Evolutionary conservation across 2,329 filamentous ascomycete species (phyloP).

Genomic region (Fusarium sacchari): DNA sequence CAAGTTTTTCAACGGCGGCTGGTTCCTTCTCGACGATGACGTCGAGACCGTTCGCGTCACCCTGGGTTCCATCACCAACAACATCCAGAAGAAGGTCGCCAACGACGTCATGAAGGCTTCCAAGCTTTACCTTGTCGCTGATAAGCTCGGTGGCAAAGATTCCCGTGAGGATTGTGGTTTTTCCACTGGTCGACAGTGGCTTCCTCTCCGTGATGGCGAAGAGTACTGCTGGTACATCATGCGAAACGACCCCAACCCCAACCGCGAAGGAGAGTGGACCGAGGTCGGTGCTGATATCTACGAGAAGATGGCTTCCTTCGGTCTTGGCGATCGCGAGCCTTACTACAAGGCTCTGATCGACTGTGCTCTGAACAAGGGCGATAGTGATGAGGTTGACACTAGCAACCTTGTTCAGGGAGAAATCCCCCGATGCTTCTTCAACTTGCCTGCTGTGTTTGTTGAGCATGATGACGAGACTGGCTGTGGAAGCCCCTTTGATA

Average conservation of each 20-base stretch:
- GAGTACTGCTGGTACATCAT: conserved; percentile 37
- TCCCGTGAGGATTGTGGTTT: conserved; percentile 7
- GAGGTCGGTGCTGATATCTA: conserved; percentile 21
- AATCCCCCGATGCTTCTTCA: conserved; percentile 25
- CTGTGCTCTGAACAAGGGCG: conserved; percentile 1
- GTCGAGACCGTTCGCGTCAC: conserved; percentile 11
- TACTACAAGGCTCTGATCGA: conserved; percentile 24
- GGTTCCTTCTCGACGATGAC: conserved; percentile 32
- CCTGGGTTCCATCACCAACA: conserved; percentile 20
- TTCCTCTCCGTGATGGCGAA: conserved; percentile 2
- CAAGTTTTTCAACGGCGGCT: conserved; percentile 32
- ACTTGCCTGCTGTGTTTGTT: conserved; percentile 9
- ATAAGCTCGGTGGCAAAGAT: not conserved
- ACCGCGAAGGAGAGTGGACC: not conserved
- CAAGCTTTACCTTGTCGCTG: conserved; percentile 12
- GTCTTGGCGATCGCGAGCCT: conserved; percentile 18
- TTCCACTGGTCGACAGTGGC: conserved; percentile 20
- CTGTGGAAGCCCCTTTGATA: not conserved
- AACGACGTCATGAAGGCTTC: conserved; percentile 31
- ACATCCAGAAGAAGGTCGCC: conserved; percentile 34
- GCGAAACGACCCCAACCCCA: conserved; percentile 14
- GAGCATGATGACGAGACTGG: not conserved
- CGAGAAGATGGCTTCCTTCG: conserved; percentile 24
- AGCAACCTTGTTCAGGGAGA: conserved; percentile 8
- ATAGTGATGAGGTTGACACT: conserved; percentile 3